phyloP scores from a whole-genome alignment of 306 rosid species.

The Ormosia semicastrata region DNA sequence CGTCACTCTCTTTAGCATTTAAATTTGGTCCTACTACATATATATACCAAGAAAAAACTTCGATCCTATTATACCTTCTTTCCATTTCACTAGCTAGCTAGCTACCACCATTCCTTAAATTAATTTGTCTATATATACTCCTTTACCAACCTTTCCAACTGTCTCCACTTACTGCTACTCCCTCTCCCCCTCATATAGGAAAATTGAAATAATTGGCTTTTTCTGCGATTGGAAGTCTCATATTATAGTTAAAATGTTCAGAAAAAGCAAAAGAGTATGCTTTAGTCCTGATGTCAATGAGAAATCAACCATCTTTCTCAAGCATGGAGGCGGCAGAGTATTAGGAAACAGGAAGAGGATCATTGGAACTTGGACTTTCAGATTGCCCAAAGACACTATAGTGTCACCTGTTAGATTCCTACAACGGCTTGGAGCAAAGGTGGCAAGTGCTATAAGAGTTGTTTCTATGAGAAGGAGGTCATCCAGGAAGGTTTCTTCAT shows the following conservation, averaged over 20 bases:
- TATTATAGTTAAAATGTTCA: slow-evolving; percentile 48
- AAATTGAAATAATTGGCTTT: not conserved
- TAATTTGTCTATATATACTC: slow-evolving; percentile 29
- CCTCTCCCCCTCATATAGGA: not conserved
- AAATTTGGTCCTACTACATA: slow-evolving; percentile 4
- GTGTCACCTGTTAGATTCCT: slow-evolving; percentile 58
- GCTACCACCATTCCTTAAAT: slow-evolving; percentile 3
- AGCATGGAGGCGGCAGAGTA: slow-evolving; percentile 33
- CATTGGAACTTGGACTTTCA: slow-evolving; percentile 46
- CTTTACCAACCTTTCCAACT: slow-evolving; percentile 25
- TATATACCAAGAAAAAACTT: not conserved
- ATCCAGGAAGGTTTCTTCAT: slow-evolving; percentile 71
- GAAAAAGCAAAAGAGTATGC: slow-evolving; percentile 57
- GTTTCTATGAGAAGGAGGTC: slow-evolving; percentile 54
- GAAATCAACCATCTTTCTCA: slow-evolving; percentile 52
- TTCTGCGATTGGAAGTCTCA: not conserved
- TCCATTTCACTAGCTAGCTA: slow-evolving; percentile 10
- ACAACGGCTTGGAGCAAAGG: slow-evolving; percentile 60
- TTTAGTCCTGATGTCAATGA: slow-evolving; percentile 78
- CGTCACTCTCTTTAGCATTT: slow-evolving; percentile 28
- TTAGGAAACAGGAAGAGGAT: slow-evolving; percentile 48
- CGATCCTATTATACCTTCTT: not conserved
- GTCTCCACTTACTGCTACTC: slow-evolving; percentile 31
- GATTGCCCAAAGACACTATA: slow-evolving; percentile 44
- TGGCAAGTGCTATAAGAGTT: slow-evolving; percentile 51